Conservation (phyloP, 495 filamentous ascomycete species). For the Xanthoparmelia taractica region DNA sequence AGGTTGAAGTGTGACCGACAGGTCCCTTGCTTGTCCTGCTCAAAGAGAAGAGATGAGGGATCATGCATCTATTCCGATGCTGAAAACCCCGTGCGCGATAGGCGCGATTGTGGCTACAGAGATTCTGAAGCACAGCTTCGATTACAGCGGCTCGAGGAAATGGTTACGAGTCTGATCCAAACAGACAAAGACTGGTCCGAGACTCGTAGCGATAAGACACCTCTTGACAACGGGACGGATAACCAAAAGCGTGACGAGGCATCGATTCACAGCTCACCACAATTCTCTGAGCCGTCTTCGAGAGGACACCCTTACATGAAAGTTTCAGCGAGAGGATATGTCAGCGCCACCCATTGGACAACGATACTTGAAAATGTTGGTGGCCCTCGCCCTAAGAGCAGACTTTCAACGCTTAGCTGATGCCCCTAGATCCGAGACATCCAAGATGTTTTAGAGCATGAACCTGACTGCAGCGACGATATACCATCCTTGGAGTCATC, state of each 20-base stretch:
- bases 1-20: slow-evolving; percentile 43
- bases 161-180: slow-evolving; percentile 45
- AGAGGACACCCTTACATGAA: background rate
- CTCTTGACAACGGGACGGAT: slow-evolving; percentile 25
- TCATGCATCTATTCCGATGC: slow-evolving; percentile 35
- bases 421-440: slow-evolving; percentile 25
- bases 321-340: slow-evolving; percentile 27
- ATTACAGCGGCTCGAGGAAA: slow-evolving; percentile 45
- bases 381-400: slow-evolving; percentile 24
- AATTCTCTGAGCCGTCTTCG: background rate
- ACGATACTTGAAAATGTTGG: slow-evolving; percentile 45
- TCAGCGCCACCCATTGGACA: slow-evolving; percentile 49
- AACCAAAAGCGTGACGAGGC: background rate
- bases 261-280: background rate
- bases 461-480: slow-evolving; percentile 28
- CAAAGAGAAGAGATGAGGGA: slow-evolving; percentile 36
- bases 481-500: slow-evolving; percentile 12
- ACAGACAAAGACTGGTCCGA: slow-evolving; percentile 23
- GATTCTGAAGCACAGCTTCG: slow-evolving; percentile 42
- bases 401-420: slow-evolving; percentile 6
- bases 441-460: slow-evolving; percentile 31
- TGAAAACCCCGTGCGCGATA: background rate
- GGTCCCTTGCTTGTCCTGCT: slow-evolving; percentile 39
- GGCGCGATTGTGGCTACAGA: slow-evolving; percentile 34
- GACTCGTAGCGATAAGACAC: slow-evolving; percentile 25